Base-by-base conservation (phyloP, 2,329 filamentous ascomycete species). In the Aureobasidium namibiae region DNA sequence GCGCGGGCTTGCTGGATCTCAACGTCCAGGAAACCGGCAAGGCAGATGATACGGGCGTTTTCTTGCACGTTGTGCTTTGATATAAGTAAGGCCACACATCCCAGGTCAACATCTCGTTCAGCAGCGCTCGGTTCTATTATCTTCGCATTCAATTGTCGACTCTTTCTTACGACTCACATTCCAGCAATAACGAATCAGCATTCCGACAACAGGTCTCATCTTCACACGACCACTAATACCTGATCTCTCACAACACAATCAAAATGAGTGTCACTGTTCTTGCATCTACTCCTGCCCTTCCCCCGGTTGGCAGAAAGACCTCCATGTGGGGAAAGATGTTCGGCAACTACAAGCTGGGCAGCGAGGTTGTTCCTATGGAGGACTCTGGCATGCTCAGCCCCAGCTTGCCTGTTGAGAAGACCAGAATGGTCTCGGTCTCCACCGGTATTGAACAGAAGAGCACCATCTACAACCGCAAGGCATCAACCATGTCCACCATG, bases 241-340 rank as follows among this genome's bases (percentile, higher is more conserved):
- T 58, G 31, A 58, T 49, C 26, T 31, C 54, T 36, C 31, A 58
- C 42, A 14, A 59, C 44, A 59, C 46, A 44, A 42, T 42, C 56
- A 59, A 10, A 29, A 59, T 60, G 48, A 53, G 36, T 29, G 18
- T 39, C 48, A 44, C 57, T 38, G 48, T 60, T 11, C 46, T 60
- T 29, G 36, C 57, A 14, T 38, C 57, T 39, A 60, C 57, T 36
- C 48, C 57, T 33, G 57, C 29, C n/a, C 57, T 60, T 34, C 57
- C 57, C 18, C 46, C 48, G 3, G 23, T 53, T 31, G 33, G 48
- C 39, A 41, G 48, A 44, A 53, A 41, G 18, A 9, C 16, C 11
- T 60, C 57, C 4, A 29, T 53, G 31, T 60, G 48, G 57, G 57
- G 41, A 29, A 60, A 53, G 48, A 52, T 60, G 46, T 60, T 60